Evolutionary conservation across 2,329 filamentous ascomycete species (phyloP), one percentile per base, ranked within the genome.

Genomic region (Colletotrichum siamense): DNA sequence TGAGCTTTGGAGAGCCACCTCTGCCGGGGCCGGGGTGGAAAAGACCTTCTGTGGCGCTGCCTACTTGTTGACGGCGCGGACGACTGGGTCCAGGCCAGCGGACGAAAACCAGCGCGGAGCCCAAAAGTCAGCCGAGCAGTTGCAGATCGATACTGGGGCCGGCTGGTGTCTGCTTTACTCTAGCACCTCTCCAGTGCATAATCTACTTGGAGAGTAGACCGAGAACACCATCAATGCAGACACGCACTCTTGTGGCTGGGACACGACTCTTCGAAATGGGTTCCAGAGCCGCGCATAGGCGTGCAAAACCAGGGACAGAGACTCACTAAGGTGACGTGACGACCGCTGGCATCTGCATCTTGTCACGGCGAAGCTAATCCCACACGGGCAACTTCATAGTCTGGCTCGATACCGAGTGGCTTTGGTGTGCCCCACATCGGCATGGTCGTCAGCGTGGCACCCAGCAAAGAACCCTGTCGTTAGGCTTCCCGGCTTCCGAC

Each of bases 41-140:
- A 63, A 71, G 70, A 55, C 66, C 26, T 75, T 39, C 30, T 71
- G 39, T 63, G 71, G 71, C 66, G 75, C 34, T 49, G 44, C 44
- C 44, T 52, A 24, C n/a, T 12, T 52, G 57, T 24, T 52, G 66
- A 61, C 59, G 44, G 64, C 61, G 57, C 34, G 12, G 13, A 32
- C 26, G 36, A 69, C 74, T 28, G 65, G 73, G 70, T 71, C 44
- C 59, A 74, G 55, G 55, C 71, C 57, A 63, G 65, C 16, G 75
- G 18, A 39, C 24, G 36, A 39, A 49, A 39, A 74, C 64, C 71
- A 64, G 34, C 52, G 59, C 32, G 55, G 74, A 71, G 65, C 59
- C 39, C 73, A 69, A 39, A 76, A 64, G 59, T 61, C 70, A 76
- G 70, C 64, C 64, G 44, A 61, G 64, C 16, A 57, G 69, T 32